A percentile compares a stretch with the other conserved stretches of the same genome.
These are phyloP conservation scores for Pichia sporocuriosa DNA, from an alignment of 805 yeast species.

Conservation along the genomic window DNA sequence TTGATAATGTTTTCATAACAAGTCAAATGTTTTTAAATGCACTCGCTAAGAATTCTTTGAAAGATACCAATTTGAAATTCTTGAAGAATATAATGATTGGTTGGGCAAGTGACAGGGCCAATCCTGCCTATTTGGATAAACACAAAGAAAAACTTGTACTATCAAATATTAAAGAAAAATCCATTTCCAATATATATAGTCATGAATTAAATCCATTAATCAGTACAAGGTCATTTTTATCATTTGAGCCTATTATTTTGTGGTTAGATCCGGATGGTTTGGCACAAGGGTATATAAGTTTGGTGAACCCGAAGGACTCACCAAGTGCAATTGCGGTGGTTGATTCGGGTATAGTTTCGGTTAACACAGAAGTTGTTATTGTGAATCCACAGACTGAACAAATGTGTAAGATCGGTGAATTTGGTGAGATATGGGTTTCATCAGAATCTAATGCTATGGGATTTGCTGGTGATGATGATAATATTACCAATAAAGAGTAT, in stretches of 20 bases:
- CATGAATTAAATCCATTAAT: constrained; percentile 79
- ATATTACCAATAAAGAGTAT: constrained; percentile 35
- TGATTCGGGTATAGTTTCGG: constrained; percentile 95
- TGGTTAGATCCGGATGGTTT: constrained; percentile 83
- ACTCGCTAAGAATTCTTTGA: constrained; percentile 30
- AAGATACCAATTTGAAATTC: constrained; percentile 6
- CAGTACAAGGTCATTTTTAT: constrained; percentile 78
- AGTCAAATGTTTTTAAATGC: constrained; percentile 79
- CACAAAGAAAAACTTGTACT: constrained; percentile 57
- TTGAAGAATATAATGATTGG: constrained; percentile 82
- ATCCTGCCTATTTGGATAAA: constrained; percentile 47
- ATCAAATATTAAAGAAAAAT: constrained; percentile 57
- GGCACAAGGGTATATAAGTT: constrained; percentile 79
- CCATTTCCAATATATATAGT: constrained; percentile 71
- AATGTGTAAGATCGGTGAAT: constrained; percentile 82
- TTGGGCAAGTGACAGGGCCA: constrained; percentile 62
- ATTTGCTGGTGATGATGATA: constrained; percentile 38
- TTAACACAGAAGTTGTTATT: constrained; percentile 86
- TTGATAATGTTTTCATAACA: constrained; percentile 81
- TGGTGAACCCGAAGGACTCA: constrained; percentile 66
- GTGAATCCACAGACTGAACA: constrained; percentile 88
- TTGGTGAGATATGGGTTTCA: constrained; percentile 95
- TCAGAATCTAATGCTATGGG: constrained; percentile 74
- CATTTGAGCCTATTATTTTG: constrained; percentile 80
- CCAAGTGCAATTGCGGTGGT: constrained; percentile 72